Conservation (phyloP, 495 filamentous ascomycete genomes). For the Alectoria sarmentosa region DNA sequence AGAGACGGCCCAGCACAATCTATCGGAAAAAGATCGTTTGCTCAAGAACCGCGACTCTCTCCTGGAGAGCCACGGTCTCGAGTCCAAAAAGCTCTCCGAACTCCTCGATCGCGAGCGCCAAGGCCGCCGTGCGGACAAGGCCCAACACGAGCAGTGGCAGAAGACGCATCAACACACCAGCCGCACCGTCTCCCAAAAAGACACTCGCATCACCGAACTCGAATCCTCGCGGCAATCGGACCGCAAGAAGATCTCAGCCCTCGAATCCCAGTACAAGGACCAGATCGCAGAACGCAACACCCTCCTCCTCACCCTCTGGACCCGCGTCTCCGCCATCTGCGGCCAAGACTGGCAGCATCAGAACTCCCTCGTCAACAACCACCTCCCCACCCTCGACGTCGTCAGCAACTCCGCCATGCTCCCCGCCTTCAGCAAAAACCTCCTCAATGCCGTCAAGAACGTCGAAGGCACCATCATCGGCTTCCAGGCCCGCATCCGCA, state of each 20-base stretch:
- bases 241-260: constrained; percentile 59
- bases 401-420: constrained; percentile 66
- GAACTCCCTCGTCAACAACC: constrained; percentile 82
- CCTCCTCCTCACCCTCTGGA: constrained; percentile 80
- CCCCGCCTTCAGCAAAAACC: constrained; percentile 79
- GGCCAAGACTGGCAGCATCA: constrained; percentile 87
- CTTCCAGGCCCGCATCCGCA: constrained; percentile 72
- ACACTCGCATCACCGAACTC: constrained; percentile 75
- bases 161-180: constrained; percentile 78
- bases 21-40: constrained; percentile 80
- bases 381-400: constrained; percentile 72
- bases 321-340: constrained; percentile 75
- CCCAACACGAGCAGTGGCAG: constrained; percentile 79
- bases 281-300: constrained; percentile 86
- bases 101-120: constrained; percentile 87
- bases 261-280: constrained; percentile 75
- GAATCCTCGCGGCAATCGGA: constrained; percentile 68
- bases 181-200: constrained; percentile 73
- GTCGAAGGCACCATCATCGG: constrained; percentile 74
- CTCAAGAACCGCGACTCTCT: constrained; percentile 86
- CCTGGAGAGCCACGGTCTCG: constrained; percentile 82
- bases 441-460: constrained; percentile 78
- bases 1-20: constrained; percentile 62
- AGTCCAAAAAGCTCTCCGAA: constrained; percentile 76
- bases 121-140: constrained; percentile 72